These are phyloP conservation scores for Jatropha podagrica DNA, from an alignment of 441 rosid genomes.

Conservation along the genomic window DNA sequence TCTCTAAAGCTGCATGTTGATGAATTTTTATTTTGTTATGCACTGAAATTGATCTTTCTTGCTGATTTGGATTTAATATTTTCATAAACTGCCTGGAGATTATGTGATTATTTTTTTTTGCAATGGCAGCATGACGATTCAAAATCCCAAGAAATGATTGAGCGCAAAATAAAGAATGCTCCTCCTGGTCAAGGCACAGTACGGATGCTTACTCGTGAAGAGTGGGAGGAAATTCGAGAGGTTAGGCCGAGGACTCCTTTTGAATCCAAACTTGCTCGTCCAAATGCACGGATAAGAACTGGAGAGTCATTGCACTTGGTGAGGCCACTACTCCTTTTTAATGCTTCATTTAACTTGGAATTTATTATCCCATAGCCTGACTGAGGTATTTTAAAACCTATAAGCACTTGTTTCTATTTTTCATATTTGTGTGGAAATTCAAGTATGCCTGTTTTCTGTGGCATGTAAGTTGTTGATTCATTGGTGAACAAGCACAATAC, in stretches of 20 bases:
- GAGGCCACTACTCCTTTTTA: constrained; percentile 10
- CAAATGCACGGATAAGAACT: constrained; percentile 78
- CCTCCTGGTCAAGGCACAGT: constrained; percentile 81
- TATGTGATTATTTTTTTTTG: neutral
- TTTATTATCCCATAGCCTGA: neutral
- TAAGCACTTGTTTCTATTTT: neutral
- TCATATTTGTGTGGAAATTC: neutral
- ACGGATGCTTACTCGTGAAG: constrained; percentile 78
- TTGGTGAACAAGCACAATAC: neutral
- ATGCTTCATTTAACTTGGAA: neutral
- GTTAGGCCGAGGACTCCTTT: constrained; percentile 96
- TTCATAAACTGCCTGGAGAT: neutral
- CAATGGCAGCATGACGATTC: constrained; percentile 67
- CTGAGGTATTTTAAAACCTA: neutral
- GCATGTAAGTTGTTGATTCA: neutral
- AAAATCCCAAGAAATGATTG: constrained; percentile 82
- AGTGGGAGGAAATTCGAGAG: constrained; percentile 85
- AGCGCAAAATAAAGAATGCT: constrained; percentile 77
- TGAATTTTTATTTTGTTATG: neutral
- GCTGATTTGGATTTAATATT: neutral
- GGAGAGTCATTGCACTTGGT: constrained; percentile 74
- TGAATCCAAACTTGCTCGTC: constrained; percentile 94
- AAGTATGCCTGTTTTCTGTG: neutral
- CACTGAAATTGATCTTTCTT: neutral
- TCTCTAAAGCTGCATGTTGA: neutral